These are phyloP conservation scores for Huiozyma naganishii DNA, from an alignment of 805 yeast genomes.

Conservation along the genomic window DNA sequence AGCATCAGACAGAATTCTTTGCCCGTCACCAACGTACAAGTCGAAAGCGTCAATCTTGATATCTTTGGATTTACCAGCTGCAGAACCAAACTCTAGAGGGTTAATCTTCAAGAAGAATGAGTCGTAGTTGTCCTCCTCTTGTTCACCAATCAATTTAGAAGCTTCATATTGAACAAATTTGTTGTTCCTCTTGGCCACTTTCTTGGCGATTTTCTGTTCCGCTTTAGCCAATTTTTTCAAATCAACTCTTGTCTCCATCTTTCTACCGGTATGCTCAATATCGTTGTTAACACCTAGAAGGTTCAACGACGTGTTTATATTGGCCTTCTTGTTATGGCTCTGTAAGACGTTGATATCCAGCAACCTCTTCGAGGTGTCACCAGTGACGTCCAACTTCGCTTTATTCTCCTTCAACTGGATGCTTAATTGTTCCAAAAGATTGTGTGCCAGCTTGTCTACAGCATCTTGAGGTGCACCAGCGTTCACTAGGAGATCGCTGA, in stretches of 20 bases:
- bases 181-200: conserved; percentile 80
- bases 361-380: conserved; percentile 81
- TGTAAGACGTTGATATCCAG: conserved; percentile 66
- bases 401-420: conserved; percentile 53
- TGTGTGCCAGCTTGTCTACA: conserved; percentile 38
- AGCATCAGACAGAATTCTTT: conserved; percentile 83
- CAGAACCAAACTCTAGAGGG: conserved; percentile 82
- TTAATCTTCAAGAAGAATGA: conserved; percentile 90
- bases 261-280: conserved; percentile 84
- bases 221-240: conserved; percentile 95
- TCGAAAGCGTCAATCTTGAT: conserved; percentile 89
- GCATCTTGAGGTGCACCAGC: conserved; percentile 71
- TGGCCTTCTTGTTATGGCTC: conserved; percentile 52
- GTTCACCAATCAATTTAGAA: conserved; percentile 69
- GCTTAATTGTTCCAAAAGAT: conserved; percentile 38
- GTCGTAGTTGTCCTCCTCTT: conserved; percentile 70
- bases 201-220: conserved; percentile 93
- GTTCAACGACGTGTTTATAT: conserved; percentile 64
- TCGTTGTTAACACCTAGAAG: conserved; percentile 76
- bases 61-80: conserved; percentile 96
- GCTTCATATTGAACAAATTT: conserved; percentile 85
- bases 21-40: conserved; percentile 90
- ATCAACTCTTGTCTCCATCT: conserved; percentile 89
- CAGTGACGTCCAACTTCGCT: conserved; percentile 66
- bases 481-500: conserved; percentile 52